Percentiles rank a stretch among this genome's conserved stretches.
Evolutionary conservation across 1,139 yeast genomes (phyloP).

Genomic region (Geotrichum reessii): DNA sequence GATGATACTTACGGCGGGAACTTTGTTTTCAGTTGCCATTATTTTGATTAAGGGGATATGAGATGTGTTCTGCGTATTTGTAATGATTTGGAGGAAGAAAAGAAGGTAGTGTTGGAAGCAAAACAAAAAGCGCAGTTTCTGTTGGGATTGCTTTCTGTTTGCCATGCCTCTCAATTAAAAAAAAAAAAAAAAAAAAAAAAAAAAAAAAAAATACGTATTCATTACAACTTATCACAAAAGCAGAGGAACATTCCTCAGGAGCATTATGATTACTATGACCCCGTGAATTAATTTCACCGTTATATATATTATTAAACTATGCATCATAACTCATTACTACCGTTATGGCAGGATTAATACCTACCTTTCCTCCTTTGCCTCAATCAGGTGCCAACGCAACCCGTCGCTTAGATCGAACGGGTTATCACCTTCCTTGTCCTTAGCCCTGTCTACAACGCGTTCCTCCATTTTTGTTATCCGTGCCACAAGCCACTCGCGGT

Average conservation of each 20-base stretch:
- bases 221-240: neutral
- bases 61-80: neutral
- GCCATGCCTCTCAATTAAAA: neutral
- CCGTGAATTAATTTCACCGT: neutral
- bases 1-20: slow-evolving; percentile 22
- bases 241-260: neutral
- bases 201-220: neutral
- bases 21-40: slow-evolving; percentile 21
- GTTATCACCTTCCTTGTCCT: slow-evolving; percentile 34
- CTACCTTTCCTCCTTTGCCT: slow-evolving; percentile 30
- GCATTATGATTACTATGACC: neutral
- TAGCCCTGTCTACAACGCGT: slow-evolving; percentile 31
- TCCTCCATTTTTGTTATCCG: slow-evolving; percentile 50
- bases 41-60: neutral
- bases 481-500: slow-evolving; percentile 69
- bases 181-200: too few relatives aligned
- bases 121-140: neutral
- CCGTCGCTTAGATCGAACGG: slow-evolving; percentile 48
- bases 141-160: neutral
- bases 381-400: slow-evolving; percentile 36
- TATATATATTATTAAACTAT: neutral
- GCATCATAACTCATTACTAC: neutral
- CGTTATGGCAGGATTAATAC: neutral
- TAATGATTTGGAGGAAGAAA: neutral
- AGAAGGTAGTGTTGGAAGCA: neutral